Evolutionary conservation across 257 asterid species (phyloP), one percentile per base, ranked within the genome.

Genomic region (Thymus quinquecostatus): DNA sequence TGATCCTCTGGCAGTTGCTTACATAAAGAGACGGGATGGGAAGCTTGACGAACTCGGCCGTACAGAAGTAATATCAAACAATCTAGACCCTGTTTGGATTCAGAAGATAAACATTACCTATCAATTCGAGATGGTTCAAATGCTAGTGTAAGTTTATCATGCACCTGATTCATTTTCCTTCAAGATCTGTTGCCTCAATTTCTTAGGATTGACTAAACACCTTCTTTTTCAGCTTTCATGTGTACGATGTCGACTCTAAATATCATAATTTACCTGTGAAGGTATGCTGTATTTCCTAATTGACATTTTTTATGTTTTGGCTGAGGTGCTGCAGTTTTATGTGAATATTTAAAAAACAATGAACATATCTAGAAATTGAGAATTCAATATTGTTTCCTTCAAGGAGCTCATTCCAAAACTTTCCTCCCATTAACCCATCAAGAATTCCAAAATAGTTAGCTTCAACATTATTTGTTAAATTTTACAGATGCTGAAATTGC

Each of bases 1-100:
- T 78, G 98, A 90, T 88, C 98, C 97, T 34, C 86, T 92, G 91
- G 92, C 88, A 2, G 98, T 92, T 64, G 88, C 82, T 51, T 90
- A 75, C 81, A 68, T 73, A 73, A 91, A 79, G 86, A 86, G 57
- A 83, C 76, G 87, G 71, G 91, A 90, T 70, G 97, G 98, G 45
- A 75, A 77, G 72, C 91, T 88, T 47, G 91, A 88, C 60, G 98
- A 92, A 73, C 83, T 90, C 72, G 97, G 96, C 33, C 92, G 97
- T 28, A 92, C 97, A 40, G 97, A 90, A 92, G 95, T 90, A 9
- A 86, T 92, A 70, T 66, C 88, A 90, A 92, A 92, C 87, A 79
- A 62, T 72, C 82, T 92, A 48, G 79, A 86, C 36, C 97, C 96
- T 43, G 40, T 66, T 53, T 92, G 97, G 97, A 87, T 92, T 80